These are phyloP conservation scores for Coix lacrymajobi DNA, from an alignment of 176 grass and related monocot species.

Conservation along the genomic window DNA sequence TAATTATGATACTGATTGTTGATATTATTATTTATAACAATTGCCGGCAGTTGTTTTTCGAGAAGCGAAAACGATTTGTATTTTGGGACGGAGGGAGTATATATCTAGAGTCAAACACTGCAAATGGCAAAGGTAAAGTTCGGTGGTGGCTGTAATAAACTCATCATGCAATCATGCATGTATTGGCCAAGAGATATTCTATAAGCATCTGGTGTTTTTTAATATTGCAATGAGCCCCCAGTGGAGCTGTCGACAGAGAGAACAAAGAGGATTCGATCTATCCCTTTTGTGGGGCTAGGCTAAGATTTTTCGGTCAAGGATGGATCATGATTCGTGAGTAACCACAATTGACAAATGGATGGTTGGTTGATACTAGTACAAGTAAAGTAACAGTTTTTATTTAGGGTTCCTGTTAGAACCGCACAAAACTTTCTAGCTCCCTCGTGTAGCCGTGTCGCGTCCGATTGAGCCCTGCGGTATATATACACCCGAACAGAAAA, in stretches of 20 bases:
- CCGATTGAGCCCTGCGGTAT: no score
- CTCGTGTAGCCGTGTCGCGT: no score
- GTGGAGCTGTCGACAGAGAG: not conserved
- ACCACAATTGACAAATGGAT: not conserved
- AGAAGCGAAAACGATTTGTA: no score
- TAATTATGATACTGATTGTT: no score
- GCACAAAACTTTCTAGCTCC: no score
- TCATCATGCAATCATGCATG: not conserved
- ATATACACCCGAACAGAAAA: no score
- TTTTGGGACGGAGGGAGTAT: no score
- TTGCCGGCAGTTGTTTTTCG: no score
- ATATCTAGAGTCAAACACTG: slow-evolving; percentile 14
- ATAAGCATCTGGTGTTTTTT: slow-evolving; percentile 19
- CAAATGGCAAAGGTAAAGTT: slow-evolving; percentile 5
- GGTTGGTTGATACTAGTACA: not conserved
- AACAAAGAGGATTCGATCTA: not conserved
- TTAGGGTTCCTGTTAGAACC: not conserved
- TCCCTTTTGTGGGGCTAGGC: not conserved
- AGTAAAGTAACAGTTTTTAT: not conserved
- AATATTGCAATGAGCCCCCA: not conserved
- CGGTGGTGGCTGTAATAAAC: not conserved
- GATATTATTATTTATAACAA: no score
- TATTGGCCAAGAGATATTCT: slow-evolving; percentile 20
- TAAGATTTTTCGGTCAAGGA: slow-evolving; percentile 30
- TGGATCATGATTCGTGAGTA: slow-evolving; percentile 27